Evolutionary conservation across 2,329 filamentous ascomycete species (phyloP).

Genomic region (Microcyclosporella mali): DNA sequence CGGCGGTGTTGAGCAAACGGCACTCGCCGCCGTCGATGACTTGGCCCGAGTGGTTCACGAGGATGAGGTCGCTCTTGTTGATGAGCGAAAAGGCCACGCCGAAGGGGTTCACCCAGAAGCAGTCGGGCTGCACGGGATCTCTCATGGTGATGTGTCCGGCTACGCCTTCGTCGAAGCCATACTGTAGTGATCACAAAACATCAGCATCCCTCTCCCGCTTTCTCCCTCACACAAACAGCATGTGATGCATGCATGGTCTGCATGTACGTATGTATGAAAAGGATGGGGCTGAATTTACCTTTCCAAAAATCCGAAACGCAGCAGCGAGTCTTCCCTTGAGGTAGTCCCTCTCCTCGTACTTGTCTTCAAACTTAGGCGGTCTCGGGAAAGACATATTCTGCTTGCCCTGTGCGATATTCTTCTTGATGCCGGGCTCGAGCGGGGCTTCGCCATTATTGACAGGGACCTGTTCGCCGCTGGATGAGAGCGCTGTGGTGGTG

Average conservation of each 20-base stretch:
- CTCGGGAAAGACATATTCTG: constrained; percentile 25
- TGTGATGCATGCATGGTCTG: too few species aligned
- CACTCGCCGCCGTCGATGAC: constrained; percentile 38
- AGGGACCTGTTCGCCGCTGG: constrained; percentile 24
- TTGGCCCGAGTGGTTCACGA: constrained; percentile 39
- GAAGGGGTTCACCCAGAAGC: constrained; percentile 37
- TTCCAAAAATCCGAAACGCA: constrained; percentile 41
- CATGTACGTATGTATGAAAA: too few species aligned
- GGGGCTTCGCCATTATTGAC: constrained; percentile 28
- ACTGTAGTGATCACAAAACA: not conserved
- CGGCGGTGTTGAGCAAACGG: constrained; percentile 39
- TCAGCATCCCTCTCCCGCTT: not conserved
- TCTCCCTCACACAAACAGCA: too few species aligned
- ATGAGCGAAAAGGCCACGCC: constrained; percentile 39
- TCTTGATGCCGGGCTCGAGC: constrained; percentile 30
- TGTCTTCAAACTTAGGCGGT: constrained; percentile 33
- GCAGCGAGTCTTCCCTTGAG: constrained; percentile 40
- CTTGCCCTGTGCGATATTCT: constrained; percentile 27
- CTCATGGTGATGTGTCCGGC: constrained; percentile 39
- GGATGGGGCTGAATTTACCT: too few species aligned
- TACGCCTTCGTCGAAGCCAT: constrained; percentile 37
- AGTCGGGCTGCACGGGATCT: constrained; percentile 30
- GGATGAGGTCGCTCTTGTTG: constrained; percentile 43
- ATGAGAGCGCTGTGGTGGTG: constrained; percentile 11
- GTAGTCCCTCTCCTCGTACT: constrained; percentile 37